Conservation (phyloP, 225 moss, liverwort and hornwort species). For the Takakia lepidozioides region DNA sequence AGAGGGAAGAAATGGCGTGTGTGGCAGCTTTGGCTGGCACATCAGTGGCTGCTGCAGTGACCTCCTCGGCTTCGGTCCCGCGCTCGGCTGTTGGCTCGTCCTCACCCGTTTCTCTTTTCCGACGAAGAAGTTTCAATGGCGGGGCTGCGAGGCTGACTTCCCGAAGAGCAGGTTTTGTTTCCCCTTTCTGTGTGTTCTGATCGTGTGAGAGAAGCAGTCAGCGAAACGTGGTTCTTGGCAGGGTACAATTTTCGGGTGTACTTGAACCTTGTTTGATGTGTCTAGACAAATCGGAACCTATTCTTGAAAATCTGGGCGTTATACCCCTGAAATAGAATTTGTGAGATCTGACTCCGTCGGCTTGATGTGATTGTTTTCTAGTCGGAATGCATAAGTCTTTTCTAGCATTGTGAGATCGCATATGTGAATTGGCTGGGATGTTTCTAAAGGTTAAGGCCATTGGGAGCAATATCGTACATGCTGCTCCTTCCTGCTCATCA, state of each 20-base stretch:
- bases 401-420: too few species aligned
- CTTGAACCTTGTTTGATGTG: too few species aligned
- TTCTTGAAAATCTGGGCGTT: too few species aligned
- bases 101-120: conserved; percentile 16
- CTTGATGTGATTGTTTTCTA: too few species aligned
- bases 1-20: conserved; percentile 57
- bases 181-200: background rate
- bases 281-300: too few species aligned
- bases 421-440: too few species aligned
- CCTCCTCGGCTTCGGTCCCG: conserved; percentile 14
- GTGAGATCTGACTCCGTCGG: too few species aligned
- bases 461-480: too few species aligned
- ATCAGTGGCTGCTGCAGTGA: conserved; percentile 25
- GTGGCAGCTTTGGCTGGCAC: conserved; percentile 58
- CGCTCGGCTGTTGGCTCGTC: conserved; percentile 19
- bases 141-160: conserved; percentile 41
- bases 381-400: too few species aligned
- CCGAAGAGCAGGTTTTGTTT: conserved; percentile 35
- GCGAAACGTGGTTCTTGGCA: background rate
- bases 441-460: too few species aligned
- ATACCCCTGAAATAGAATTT: too few species aligned
- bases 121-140: conserved; percentile 42
- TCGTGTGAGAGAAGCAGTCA: background rate
- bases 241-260: background rate
- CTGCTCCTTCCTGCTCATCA: too few species aligned